Conservation (phyloP, 495 filamentous ascomycete genomes). For the Aspergillus avenaceus region DNA sequence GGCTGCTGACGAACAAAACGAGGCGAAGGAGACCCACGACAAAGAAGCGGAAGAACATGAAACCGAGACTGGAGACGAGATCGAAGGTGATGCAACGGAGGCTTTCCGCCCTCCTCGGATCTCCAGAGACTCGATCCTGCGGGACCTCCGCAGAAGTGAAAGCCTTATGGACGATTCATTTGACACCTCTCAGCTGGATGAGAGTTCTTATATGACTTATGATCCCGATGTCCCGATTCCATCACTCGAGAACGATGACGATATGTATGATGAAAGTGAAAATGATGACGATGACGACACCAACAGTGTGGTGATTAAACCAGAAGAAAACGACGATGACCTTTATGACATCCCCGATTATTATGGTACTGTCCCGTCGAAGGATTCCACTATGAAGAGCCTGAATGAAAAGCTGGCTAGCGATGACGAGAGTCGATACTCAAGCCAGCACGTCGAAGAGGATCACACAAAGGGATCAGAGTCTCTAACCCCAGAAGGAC, state of each 20-base stretch:
- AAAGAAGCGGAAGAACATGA: not conserved
- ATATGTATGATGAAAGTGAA: conserved; percentile 50
- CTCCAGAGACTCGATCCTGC: conserved; percentile 87
- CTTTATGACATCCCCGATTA: conserved; percentile 65
- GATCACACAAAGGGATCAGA: conserved; percentile 4
- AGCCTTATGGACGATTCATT: conserved; percentile 53
- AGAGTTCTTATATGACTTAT: conserved; percentile 49
- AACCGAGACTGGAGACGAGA: conserved; percentile 15
- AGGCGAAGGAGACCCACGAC: not conserved
- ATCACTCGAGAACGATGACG: conserved; percentile 57
- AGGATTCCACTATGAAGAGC: conserved; percentile 43
- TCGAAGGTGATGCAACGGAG: conserved; percentile 6
- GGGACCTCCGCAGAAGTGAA: conserved; percentile 75
- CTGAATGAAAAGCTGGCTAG: conserved; percentile 34
- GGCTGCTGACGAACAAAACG: not conserved
- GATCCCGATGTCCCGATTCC: conserved; percentile 87
- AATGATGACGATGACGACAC: conserved; percentile 53
- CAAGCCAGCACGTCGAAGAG: conserved; percentile 34
- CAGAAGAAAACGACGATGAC: conserved; percentile 59
- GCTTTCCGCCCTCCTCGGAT: conserved; percentile 62
- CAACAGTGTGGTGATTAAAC: conserved; percentile 64
- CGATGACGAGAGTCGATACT: conserved; percentile 50
- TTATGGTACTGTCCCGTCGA: conserved; percentile 44
- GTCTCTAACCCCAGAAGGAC: conserved; percentile 1
- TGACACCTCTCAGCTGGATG: conserved; percentile 56